phyloP scores from a whole-genome alignment of 108 stramenopile genomes.

The Asterionellopsis glacialis region DNA sequence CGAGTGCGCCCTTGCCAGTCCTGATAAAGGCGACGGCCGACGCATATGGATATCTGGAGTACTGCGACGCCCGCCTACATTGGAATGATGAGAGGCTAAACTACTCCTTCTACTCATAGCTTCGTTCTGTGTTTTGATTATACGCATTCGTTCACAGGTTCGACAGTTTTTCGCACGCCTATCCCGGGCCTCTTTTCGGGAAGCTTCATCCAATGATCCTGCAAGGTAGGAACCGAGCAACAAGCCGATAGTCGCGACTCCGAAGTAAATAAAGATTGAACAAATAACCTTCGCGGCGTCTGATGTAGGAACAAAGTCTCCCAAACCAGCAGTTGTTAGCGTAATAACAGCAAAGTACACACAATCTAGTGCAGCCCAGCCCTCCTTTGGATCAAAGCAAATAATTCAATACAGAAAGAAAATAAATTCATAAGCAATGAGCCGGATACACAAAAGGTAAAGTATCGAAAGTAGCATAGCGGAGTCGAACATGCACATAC shows the following conservation, averaged over 20 bases:
- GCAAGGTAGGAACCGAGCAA: slow-evolving; percentile 86
- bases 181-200: slow-evolving; percentile 49
- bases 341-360: slow-evolving; percentile 88
- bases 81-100: too few relatives aligned
- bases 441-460: background rate
- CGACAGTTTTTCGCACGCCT: slow-evolving; percentile 66
- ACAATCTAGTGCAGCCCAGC: slow-evolving; percentile 82
- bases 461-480: background rate
- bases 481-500: background rate
- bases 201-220: slow-evolving; percentile 67
- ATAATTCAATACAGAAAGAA: slow-evolving; percentile 1
- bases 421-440: too few relatives aligned
- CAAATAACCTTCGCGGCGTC: slow-evolving; percentile 80
- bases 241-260: slow-evolving; percentile 84
- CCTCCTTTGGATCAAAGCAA: slow-evolving; percentile 39
- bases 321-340: slow-evolving; percentile 76
- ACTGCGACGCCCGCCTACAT: too few relatives aligned
- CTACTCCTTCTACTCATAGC: too few relatives aligned
- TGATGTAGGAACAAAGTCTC: slow-evolving; percentile 79
- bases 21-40: too few relatives aligned
- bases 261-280: slow-evolving; percentile 86
- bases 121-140: background rate
- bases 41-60: too few relatives aligned
- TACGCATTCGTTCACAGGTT: slow-evolving; percentile 59
- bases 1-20: too few relatives aligned